Evolutionary conservation across 2,329 filamentous ascomycete species (phyloP).

Genomic region (Penicillium glabrum): DNA sequence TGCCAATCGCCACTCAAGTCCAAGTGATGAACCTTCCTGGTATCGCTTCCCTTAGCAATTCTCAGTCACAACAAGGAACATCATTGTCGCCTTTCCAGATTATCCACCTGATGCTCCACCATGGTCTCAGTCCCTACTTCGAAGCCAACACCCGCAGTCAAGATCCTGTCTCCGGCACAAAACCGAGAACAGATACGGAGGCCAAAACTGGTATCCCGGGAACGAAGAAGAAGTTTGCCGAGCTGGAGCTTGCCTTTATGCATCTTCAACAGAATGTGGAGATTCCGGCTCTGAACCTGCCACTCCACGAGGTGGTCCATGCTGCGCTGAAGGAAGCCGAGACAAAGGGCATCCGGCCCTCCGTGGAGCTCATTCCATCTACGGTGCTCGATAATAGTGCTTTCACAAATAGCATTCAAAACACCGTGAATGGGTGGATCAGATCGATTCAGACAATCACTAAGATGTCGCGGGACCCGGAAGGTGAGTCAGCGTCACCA

Average conservation of each 20-base stretch:
- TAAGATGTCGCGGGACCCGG: conserved; percentile 83
- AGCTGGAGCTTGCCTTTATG: conserved; percentile 83
- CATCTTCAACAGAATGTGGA: conserved; percentile 98
- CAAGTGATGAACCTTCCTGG: conserved; percentile 92
- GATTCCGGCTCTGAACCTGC: conserved; percentile 86
- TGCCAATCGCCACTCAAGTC: conserved; percentile 83
- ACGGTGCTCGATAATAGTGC: conserved; percentile 81
- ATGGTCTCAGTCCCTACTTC: conserved; percentile 91
- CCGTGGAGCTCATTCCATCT: conserved; percentile 74
- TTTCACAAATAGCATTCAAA: conserved; percentile 91
- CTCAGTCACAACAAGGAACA: conserved; percentile 68
- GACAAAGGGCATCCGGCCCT: conserved; percentile 64
- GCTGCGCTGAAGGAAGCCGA: conserved; percentile 77
- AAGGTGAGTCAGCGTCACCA: conserved; percentile 79
- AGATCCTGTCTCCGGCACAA: conserved; percentile 63
- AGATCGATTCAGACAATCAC: conserved; percentile 97
- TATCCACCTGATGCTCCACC: conserved; percentile 86
- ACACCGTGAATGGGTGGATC: conserved; percentile 96
- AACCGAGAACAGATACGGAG: conserved; percentile 79
- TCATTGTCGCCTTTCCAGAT: conserved; percentile 85
- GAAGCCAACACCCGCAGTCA: conserved; percentile 90
- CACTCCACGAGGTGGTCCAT: conserved; percentile 86
- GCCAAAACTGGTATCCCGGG: conserved; percentile 92
- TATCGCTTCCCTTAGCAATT: conserved; percentile 67
- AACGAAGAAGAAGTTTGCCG: conserved; percentile 96